phyloP scores from a whole-genome alignment of 2,329 filamentous ascomycete species.

The Trematosphaeria pertusa region DNA sequence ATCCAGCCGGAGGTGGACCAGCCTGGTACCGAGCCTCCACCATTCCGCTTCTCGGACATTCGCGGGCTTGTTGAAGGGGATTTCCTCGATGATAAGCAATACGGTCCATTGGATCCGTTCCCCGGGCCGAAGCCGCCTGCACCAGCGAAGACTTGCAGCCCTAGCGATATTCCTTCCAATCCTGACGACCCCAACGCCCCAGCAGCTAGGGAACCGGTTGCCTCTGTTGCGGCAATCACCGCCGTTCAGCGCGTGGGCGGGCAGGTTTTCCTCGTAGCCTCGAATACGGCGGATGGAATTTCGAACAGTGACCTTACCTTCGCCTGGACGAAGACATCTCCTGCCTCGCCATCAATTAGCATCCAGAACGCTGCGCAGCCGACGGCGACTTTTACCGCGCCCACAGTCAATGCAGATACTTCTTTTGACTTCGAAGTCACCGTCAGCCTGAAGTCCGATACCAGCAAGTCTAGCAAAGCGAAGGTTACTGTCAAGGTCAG shows the following conservation, averaged over 20 bases:
- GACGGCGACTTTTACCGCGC: constrained; percentile 31
- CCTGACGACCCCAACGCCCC: constrained; percentile 19
- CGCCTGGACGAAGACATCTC: constrained; percentile 38
- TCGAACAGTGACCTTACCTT: constrained; percentile 36
- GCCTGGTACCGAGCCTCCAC: constrained; percentile 46
- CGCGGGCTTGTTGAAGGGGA: constrained; percentile 42
- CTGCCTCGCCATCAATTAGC: constrained; percentile 24
- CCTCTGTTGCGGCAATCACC: constrained; percentile 26
- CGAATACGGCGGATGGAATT: constrained; percentile 32
- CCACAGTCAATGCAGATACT: constrained; percentile 27
- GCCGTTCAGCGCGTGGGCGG: constrained; percentile 39
- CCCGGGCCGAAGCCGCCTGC: constrained; percentile 38
- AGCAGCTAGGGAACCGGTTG: too few relatives aligned
- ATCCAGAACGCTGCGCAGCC: constrained; percentile 29
- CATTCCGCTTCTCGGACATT: constrained; percentile 43
- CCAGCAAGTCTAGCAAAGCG: constrained; percentile 29
- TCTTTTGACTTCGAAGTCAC: constrained; percentile 38
- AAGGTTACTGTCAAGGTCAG: constrained; percentile 37
- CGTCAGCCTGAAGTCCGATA: constrained; percentile 33
- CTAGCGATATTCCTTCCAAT: constrained; percentile 15
- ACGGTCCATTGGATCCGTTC: constrained; percentile 49
- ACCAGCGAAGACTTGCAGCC: constrained; percentile 32
- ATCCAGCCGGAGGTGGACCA: constrained; percentile 52
- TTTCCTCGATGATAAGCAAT: constrained; percentile 39
- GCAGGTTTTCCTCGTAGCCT: constrained; percentile 34